Evolutionary conservation across 768 basidiomycete species (phyloP), one percentile per base, ranked within the genome.

Genomic region (Amanita rubescens): DNA sequence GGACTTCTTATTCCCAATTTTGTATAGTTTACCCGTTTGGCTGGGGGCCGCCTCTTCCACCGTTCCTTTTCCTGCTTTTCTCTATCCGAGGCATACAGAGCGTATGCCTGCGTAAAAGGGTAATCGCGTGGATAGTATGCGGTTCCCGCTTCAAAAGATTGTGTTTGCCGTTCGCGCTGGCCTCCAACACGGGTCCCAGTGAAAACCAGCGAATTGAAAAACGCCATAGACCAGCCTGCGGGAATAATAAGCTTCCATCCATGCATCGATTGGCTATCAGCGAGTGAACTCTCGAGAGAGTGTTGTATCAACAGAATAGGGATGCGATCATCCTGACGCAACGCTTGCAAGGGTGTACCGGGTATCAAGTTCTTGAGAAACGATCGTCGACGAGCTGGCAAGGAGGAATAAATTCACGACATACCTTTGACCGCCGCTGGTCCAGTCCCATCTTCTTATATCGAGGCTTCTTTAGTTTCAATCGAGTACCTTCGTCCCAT

Each of bases 191-290:
- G 85, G 1, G 89, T 90, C 19, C 88, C 87, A 0, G 94, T 93
- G 65, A 82, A 84, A 3, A 77, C 76, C 47, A 99, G 77, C 2
- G 94, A 94, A 37, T 76, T 76, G 57, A 90, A 82, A 69, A 98
- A 92, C 1, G 94, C 76, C 85, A 93, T 95, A 0, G 80, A 78
- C 93, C 94, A 98, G 11, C 91, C 93, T 1, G 81, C 74, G 3
- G 95, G 95, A 30, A 95, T 65, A 43, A 96, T 73, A 8, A 99
- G 70, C 7, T 85, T 92, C 87, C 90, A 96, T 35, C 94, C 94
- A 60, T 93, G 84, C 27, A 92, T 70, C 1, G 76, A 71, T 58
- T 74, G 71, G 9, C 62, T 65, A 39, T 68, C 65, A 14, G 66
- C 60, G 14, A 60, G 55, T 37, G 53, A 53, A 22, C 64, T 60